Evolutionary conservation across 2,329 filamentous ascomycete species (phyloP), one percentile per base, ranked within the genome.

Genomic region (Ophiobolus disseminans): DNA sequence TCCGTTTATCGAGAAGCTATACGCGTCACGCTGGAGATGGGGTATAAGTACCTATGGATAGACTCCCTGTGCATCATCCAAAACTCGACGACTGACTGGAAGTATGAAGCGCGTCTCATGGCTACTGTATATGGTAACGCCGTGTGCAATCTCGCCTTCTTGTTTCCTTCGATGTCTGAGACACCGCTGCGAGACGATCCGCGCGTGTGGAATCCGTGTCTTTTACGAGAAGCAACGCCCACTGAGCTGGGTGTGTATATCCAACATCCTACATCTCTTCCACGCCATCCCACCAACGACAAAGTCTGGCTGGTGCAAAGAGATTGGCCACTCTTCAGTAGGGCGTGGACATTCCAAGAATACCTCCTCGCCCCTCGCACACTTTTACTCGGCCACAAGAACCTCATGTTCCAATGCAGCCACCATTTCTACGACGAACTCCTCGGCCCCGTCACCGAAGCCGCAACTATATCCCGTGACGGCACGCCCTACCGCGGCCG

Each of bases 301-400:
- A 21, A 45, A 11, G 48, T 41, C 22, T 57, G 50, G 53, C 36
- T 57, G 0, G 10, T 36, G 0, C 53, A 48, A 11, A 11, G 14
- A 9, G n/a, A 34, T 0, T 59, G 53, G 56, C 59, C 57, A 2
- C 30, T 62, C 0, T 58, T 58, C 32, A 16, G 17, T 0, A 54
- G 58, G 4, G 60, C 54, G 4, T 63, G 57, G 58, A 55, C 55
- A 4, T 57, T 59, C 10, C 60, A 63, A 10, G 60, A 63, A 14
- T 54, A 59, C 10, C 31, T 58, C 1, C 37, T 63, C 0, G 25
- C 36, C 3, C 49, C 58, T 0, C 39, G 60, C 2, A 57, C 51
- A 6, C 35, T 62, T 3, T 30, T 60, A 0, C 36, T 52, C n/a
- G 57, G 57, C 0, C 42, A 54, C 10, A 23, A 41, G 16, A 51